Base-by-base conservation (phyloP, 1,284 basidiomycete genomes). In the Phellopilus nigrolimitatus region DNA sequence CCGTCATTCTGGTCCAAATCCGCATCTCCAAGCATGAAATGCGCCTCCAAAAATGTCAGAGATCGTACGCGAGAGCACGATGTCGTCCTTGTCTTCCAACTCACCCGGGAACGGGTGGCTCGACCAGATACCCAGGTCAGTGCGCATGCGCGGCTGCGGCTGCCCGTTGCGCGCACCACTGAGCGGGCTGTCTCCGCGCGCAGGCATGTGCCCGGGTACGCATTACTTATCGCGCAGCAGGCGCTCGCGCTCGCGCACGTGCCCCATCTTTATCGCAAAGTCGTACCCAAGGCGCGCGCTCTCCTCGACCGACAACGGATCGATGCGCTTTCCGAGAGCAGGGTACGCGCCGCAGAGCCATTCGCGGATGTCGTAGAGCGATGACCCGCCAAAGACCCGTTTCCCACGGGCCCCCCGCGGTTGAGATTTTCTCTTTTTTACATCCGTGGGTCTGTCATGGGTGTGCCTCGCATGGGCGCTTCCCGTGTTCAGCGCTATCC, bases 271-370 rank as follows among this genome's bases (percentile, higher is more conserved):
- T 13, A 34, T n/a, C 15, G 44, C 13, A n/a, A 47, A 19, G 21
- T 47, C 37, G 10, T 46, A 27, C 17, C 50, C 50, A 6, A 47
- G 28, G n/a, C 44, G 3, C n/a, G 15, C 15, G 15, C 17, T 22
- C 30, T 53, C 44, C 36, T 28, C 43, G 24, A 47, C 25, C 2
- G 31, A 59, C 15, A 65, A 54, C 28, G 61, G 34, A 13, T 59
- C 58, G 19, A 57, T 54, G 8, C 63, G 61, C 21, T 51, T 52
- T 49, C 57, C 60, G 2, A 66, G 56, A 12, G 46, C 58, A 21
- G 53, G 49, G 46, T 60, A 64, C 9, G 59, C 61, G 3, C 27
- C 40, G 28, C 34, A 49, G 10, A 61, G 51, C 65, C n/a, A n/a
- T n/a, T n/a, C n/a, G n/a, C n/a, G n/a, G n/a, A n/a, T n/a, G n/a